Base-by-base conservation (phyloP, 139 green algal genomes). In the Diplosphaera chodatii region DNA sequence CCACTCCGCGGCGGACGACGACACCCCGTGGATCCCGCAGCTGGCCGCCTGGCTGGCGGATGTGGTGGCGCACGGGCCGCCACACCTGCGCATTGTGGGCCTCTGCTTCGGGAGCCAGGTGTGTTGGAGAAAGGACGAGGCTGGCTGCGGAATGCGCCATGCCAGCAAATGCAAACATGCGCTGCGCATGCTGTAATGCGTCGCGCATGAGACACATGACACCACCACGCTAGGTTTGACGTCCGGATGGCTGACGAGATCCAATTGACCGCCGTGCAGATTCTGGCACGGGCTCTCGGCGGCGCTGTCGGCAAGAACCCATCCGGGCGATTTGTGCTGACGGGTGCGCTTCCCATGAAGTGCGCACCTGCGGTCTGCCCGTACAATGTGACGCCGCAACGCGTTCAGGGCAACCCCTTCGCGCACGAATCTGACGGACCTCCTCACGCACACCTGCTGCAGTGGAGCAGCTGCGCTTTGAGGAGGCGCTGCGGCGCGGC, bases 261-360 rank as follows among this genome's bases (percentile, higher is more conserved):
- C n/a, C n/a, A n/a, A n/a, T n/a, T n/a, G n/a, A n/a, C n/a, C n/a
- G n/a, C n/a, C n/a, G n/a, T n/a, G 65, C 75, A 83, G 78, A 29
- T 78, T 16, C 48, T 80, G 2, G 78, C 75, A 1, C 25, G 67
- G 32, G 83, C 79, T 4, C 75, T 89, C 13, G 84, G 84, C 4
- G 81, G 81, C 3, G 29, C 31, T 1, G 78, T 85, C 21, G 84
- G 77, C 40, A 68, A 32, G n/a, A 89, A 89, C 48, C 81, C 84
- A 8, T 78, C 70, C 21, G 81, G 79, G 4, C 66, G 77, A 20
- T 89, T 82, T 70, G 75, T 82, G 27, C 76, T 82, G 56, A 55
- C 59, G 64, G 29, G 74, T 84, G 37, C 70, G 73, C 40, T 1
- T 4, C 37, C 37, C 37, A 48, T 48, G 10, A 13, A 48, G 37